A percentile compares a stretch with the other conserved stretches of the same genome.
These are phyloP conservation scores for Plasmopara muralis DNA, from an alignment of 352 stramenopile genomes.

Conservation along the genomic window DNA sequence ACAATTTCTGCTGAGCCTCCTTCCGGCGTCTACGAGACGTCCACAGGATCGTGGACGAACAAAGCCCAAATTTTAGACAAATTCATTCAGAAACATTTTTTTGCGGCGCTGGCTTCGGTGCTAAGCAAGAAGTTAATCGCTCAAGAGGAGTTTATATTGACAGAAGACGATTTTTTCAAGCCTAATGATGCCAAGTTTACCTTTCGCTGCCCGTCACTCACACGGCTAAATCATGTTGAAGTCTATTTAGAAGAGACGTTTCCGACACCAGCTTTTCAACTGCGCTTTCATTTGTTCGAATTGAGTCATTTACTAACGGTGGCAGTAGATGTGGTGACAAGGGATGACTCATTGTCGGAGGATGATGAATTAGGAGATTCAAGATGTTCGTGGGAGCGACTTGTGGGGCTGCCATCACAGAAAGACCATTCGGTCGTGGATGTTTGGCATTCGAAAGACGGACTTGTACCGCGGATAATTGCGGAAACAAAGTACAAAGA, in stretches of 20 bases:
- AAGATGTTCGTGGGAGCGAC: slow-evolving; percentile 43
- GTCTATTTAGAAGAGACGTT: slow-evolving; percentile 56
- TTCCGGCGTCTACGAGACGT: slow-evolving; percentile 23
- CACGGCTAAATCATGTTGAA: slow-evolving; percentile 51
- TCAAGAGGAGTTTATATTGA: slow-evolving; percentile 37
- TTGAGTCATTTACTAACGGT: slow-evolving; percentile 43
- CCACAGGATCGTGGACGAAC: slow-evolving; percentile 15
- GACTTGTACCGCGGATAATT: slow-evolving; percentile 43
- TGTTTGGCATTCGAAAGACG: slow-evolving; percentile 62
- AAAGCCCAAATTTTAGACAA: slow-evolving; percentile 7
- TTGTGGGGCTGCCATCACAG: slow-evolving; percentile 48
- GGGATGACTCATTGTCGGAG: slow-evolving; percentile 12
- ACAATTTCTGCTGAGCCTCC: slow-evolving; percentile 24
- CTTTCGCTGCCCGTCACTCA: slow-evolving; percentile 51
- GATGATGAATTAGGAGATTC: slow-evolving; percentile 33
- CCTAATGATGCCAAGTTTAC: slow-evolving; percentile 57
- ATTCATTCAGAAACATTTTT: slow-evolving; percentile 32
- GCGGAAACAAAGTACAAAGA: slow-evolving; percentile 58
- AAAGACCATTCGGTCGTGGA: slow-evolving; percentile 64
- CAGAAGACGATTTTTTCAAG: slow-evolving; percentile 28
- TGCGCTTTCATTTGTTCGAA: slow-evolving; percentile 44
- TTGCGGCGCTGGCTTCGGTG: slow-evolving; percentile 31
- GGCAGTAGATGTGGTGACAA: slow-evolving; percentile 38
- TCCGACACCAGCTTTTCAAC: slow-evolving; percentile 33
- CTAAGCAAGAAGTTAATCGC: slow-evolving; percentile 26